Evolutionary conservation across 306 rosid genomes (phyloP).

Genomic region (Leucaena leucocephala): DNA sequence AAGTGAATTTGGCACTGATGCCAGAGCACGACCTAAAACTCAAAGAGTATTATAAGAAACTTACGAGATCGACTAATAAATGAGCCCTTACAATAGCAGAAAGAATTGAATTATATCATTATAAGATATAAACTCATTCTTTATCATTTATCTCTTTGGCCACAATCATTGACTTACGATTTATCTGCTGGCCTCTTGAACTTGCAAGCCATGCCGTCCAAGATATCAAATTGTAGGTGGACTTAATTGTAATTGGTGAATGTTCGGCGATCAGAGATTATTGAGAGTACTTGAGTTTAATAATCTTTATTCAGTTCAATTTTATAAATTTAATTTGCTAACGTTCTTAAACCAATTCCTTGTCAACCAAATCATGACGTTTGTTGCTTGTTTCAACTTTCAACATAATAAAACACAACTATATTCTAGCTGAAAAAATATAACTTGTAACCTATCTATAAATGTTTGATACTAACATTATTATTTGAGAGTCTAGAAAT

Average conservation of each 20-base stretch:
- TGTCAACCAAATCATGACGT: not conserved
- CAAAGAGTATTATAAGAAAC: no score
- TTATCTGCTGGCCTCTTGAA: conserved; percentile 38
- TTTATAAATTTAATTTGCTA: not conserved
- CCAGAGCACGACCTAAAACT: no score
- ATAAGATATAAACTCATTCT: no score
- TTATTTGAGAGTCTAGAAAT: no score
- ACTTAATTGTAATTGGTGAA: not conserved
- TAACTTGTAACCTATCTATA: no score
- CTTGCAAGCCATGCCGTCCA: conserved; percentile 42
- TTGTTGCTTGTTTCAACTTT: not conserved
- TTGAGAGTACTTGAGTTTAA: not conserved
- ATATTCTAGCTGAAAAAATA: not conserved
- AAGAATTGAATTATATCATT: no score
- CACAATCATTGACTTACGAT: not conserved
- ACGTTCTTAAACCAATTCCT: not conserved
- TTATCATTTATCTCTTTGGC: no score
- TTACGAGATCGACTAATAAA: no score
- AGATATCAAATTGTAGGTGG: not conserved
- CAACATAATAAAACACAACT: not conserved
- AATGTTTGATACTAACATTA: no score
- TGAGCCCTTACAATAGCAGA: no score
- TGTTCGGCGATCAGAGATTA: not conserved
- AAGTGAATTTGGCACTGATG: no score
- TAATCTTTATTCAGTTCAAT: not conserved